A percentile compares a stretch with the other conserved stretches of the same genome.
Evolutionary conservation across 768 basidiomycete species (phyloP).

Genomic region (Mycena filopes): DNA sequence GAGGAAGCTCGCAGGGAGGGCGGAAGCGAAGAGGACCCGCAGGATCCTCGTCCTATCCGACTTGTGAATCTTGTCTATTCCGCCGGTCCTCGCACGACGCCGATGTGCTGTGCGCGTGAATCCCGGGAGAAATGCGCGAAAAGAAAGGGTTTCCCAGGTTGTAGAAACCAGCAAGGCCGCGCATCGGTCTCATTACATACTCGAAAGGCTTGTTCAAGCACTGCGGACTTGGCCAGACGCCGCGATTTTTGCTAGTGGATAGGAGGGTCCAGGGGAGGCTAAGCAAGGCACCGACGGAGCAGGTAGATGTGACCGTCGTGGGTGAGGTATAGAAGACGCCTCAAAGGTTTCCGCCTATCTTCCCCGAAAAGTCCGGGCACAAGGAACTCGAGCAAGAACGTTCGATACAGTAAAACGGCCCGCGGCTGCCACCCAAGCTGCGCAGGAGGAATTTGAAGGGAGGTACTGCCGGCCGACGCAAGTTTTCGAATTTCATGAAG

Average conservation of each 20-base stretch:
- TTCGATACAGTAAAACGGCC: too few relatives aligned
- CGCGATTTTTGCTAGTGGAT: neutral
- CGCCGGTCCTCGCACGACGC: neutral
- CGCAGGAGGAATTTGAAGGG: too few relatives aligned
- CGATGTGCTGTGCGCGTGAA: neutral
- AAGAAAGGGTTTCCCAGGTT: neutral
- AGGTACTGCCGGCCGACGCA: too few relatives aligned
- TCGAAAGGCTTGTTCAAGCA: neutral
- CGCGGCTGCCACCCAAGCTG: too few relatives aligned
- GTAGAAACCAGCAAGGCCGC: neutral
- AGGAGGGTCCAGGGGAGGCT: neutral
- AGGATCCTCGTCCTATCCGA: neutral
- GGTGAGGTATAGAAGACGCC: neutral
- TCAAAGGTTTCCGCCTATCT: neutral
- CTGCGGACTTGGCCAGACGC: neutral
- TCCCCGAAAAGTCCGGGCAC: too few relatives aligned
- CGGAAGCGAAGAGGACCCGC: constrained; percentile 27
- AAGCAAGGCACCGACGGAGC: neutral
- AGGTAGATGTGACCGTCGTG: neutral
- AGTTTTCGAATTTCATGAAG: too few relatives aligned
- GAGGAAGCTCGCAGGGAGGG: constrained; percentile 4
- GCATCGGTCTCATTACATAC: constrained; percentile 12
- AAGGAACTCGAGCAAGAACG: too few relatives aligned
- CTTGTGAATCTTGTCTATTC: constrained; percentile 9
- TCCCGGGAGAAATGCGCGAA: neutral